Percentiles rank a stretch among this genome's conserved stretches.
phyloP scores from a whole-genome alignment of 768 basidiomycete species.

The Tulasnella sp. region DNA sequence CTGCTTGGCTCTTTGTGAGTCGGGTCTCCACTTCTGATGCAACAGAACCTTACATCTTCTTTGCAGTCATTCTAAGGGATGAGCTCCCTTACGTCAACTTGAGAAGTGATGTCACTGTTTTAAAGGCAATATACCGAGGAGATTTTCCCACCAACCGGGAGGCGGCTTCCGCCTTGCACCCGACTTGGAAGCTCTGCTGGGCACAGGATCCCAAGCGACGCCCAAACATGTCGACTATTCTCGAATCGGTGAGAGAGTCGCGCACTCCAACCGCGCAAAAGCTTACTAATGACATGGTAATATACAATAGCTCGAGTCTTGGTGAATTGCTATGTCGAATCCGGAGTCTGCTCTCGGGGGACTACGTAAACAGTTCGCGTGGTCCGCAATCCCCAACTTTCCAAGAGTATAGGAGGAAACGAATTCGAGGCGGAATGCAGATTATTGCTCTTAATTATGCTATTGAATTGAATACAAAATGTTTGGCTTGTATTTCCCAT shows the following conservation, averaged over 20 bases:
- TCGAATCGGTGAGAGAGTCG: neutral
- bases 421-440: no score
- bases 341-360: no score
- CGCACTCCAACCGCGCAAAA: neutral
- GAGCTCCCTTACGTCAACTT: neutral
- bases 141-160: neutral
- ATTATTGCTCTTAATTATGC: no score
- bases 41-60: neutral
- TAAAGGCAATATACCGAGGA: slow-evolving; percentile 7
- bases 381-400: neutral
- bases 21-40: neutral
- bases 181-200: slow-evolving; percentile 6
- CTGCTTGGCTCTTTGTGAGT: slow-evolving; percentile 6
- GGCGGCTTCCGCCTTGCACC: neutral
- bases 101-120: neutral
- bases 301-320: neutral
- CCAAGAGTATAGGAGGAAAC: neutral
- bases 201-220: neutral
- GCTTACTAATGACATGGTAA: neutral
- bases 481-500: no score
- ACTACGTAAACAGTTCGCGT: neutral
- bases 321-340: neutral
- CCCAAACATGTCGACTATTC: neutral
- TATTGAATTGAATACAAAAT: no score
- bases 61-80: neutral